These are phyloP conservation scores for Botrytis sinoallii DNA, from an alignment of 2,329 filamentous ascomycete species.

Conservation along the genomic window DNA sequence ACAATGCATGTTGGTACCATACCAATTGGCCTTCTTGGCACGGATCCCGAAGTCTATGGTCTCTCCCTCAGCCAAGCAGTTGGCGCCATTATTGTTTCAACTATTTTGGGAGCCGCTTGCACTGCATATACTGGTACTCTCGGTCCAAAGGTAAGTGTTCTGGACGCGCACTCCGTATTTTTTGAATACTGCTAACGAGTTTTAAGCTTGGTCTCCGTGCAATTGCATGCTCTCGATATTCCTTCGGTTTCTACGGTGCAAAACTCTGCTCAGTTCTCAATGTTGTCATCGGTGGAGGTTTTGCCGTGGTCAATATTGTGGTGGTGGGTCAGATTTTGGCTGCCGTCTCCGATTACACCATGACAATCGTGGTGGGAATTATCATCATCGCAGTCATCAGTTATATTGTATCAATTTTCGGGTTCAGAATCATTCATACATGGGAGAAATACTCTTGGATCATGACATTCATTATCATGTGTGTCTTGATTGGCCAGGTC, in stretches of 20 bases:
- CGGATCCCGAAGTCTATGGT: slow-evolving; percentile 43
- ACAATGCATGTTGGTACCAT: slow-evolving; percentile 42
- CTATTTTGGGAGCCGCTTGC: slow-evolving; percentile 42
- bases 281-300: slow-evolving; percentile 44
- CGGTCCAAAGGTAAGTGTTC: slow-evolving; percentile 40
- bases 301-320: slow-evolving; percentile 45
- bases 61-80: slow-evolving; percentile 45
- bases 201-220: slow-evolving; percentile 41
- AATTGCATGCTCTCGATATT: slow-evolving; percentile 45
- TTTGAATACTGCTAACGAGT: background rate
- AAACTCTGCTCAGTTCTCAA: slow-evolving; percentile 48
- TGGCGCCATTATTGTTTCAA: slow-evolving; percentile 42
- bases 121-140: slow-evolving; percentile 44
- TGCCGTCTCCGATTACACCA: slow-evolving; percentile 39
- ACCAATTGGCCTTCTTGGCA: slow-evolving; percentile 45
- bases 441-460: slow-evolving; percentile 51
- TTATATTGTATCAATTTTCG: slow-evolving; percentile 36
- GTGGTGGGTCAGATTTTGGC: slow-evolving; percentile 42
- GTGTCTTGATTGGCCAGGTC: slow-evolving; percentile 47
- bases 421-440: slow-evolving; percentile 44
- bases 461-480: slow-evolving; percentile 46
- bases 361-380: slow-evolving; percentile 42
- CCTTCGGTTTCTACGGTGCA: slow-evolving; percentile 50
- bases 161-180: background rate
- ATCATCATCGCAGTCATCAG: slow-evolving; percentile 34